Evolutionary conservation across 2,329 filamentous ascomycete genomes (phyloP).

Genomic region (Boeremia exigua): DNA sequence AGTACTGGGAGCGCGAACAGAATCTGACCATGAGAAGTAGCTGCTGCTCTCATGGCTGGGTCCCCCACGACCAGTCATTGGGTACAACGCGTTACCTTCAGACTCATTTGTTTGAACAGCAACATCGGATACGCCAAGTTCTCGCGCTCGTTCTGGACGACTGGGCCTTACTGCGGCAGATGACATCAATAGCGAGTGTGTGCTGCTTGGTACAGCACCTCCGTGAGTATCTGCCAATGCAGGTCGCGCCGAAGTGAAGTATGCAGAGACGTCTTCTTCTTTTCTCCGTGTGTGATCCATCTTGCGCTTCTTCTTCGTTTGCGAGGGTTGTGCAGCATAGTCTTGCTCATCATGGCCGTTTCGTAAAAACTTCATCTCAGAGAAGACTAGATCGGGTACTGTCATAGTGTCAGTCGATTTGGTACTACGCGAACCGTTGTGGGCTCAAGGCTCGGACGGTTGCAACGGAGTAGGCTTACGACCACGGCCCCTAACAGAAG

Average conservation of each 20-base stretch:
- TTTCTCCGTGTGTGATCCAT: slow-evolving; percentile 40
- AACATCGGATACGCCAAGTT: slow-evolving; percentile 23
- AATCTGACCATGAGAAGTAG: slow-evolving; percentile 53
- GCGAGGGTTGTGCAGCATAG: slow-evolving; percentile 28
- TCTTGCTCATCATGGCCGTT: slow-evolving; percentile 41
- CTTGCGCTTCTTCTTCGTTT: slow-evolving; percentile 38
- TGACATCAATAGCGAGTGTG: background rate
- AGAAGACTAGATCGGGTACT: slow-evolving; percentile 61
- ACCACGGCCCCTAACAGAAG: slow-evolving; percentile 51
- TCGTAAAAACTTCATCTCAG: slow-evolving; percentile 58
- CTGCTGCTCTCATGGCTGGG: slow-evolving; percentile 39
- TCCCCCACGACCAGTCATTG: slow-evolving; percentile 48
- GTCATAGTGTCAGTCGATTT: slow-evolving; percentile 26
- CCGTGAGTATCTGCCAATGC: slow-evolving; percentile 31
- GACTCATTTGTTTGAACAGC: slow-evolving; percentile 41
- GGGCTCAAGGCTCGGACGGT: too few species aligned
- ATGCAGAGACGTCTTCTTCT: slow-evolving; percentile 54
- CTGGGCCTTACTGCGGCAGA: slow-evolving; percentile 3
- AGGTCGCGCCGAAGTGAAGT: slow-evolving; percentile 48
- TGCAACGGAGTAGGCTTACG: slow-evolving; percentile 39
- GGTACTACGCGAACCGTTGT: slow-evolving; percentile 15
- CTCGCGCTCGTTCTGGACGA: slow-evolving; percentile 8
- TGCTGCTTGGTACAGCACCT: slow-evolving; percentile 26
- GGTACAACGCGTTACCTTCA: slow-evolving; percentile 42
- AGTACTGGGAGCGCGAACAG: slow-evolving; percentile 32